Percentiles rank a stretch among this genome's conserved stretches.
These are phyloP conservation scores for Aspergillus sclerotioniger DNA, from an alignment of 495 filamentous ascomycete species.

Conservation along the genomic window DNA sequence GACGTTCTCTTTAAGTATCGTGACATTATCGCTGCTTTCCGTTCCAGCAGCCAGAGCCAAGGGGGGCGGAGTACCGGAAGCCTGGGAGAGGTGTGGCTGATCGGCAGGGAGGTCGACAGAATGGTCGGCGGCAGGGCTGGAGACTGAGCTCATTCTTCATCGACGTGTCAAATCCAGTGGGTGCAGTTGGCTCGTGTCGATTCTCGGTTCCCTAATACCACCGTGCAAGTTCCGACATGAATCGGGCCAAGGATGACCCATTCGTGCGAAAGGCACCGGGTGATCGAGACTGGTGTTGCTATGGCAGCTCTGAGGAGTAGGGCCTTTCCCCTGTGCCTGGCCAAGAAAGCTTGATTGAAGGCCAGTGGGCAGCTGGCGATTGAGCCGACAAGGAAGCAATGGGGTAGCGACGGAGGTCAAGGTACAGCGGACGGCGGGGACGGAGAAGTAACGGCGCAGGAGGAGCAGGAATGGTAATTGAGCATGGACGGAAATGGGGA, in stretches of 20 bases:
- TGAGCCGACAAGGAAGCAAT: neutral
- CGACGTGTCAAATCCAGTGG: slow-evolving; percentile 2
- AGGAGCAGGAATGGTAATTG: neutral
- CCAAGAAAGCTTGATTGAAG: neutral
- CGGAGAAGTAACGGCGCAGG: neutral
- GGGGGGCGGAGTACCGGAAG: slow-evolving; percentile 8
- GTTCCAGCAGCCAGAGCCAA: neutral
- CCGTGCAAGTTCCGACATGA: slow-evolving; percentile 16
- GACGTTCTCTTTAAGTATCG: slow-evolving; percentile 21
- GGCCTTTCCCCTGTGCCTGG: neutral
- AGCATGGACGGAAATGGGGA: neutral
- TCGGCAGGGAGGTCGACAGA: slow-evolving; percentile 23
- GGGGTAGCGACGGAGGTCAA: neutral
- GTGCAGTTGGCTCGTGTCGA: neutral
- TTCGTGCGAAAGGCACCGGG: slow-evolving; percentile 16
- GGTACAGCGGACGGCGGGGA: neutral
- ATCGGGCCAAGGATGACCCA: slow-evolving; percentile 15
- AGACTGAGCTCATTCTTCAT: slow-evolving; percentile 29
- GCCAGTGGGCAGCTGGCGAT: neutral
- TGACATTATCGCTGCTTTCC: slow-evolving; percentile 8
- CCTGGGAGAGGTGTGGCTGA: slow-evolving; percentile 11
- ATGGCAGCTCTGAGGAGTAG: neutral
- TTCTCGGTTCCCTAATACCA: slow-evolving; percentile 15
- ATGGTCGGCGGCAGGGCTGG: slow-evolving; percentile 21
- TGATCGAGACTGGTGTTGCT: neutral